Conservation (phyloP, 805 yeast genomes). For the Jamesozyma jinghongensis region DNA sequence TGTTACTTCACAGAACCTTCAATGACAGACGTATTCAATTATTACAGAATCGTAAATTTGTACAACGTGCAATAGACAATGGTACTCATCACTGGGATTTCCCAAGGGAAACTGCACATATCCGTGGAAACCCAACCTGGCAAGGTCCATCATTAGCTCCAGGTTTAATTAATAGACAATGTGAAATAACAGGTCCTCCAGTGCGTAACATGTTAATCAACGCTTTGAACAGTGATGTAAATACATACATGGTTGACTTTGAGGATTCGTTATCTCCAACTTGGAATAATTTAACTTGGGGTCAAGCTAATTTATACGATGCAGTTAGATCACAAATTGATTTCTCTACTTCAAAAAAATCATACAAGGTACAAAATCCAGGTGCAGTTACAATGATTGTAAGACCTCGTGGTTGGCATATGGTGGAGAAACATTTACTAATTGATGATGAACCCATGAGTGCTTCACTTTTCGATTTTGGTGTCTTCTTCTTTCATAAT, state of each 20-base stretch:
- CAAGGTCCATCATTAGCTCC: conserved; percentile 65
- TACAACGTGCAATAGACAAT: conserved; percentile 51
- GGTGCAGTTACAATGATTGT: conserved; percentile 64
- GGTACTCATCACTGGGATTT: conserved; percentile 52
- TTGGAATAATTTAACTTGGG: conserved; percentile 70
- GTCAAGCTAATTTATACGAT: conserved; percentile 71
- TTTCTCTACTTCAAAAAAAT: conserved; percentile 37
- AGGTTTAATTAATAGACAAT: conserved; percentile 65
- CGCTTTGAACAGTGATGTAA: conserved; percentile 69
- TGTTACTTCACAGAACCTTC: conserved; percentile 65
- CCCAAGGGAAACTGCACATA: conserved; percentile 56
- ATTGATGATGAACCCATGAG: conserved; percentile 70
- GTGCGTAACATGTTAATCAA: conserved; percentile 77
- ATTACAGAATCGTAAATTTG: conserved; percentile 50
- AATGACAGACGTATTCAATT: conserved; percentile 50
- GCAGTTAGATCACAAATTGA: conserved; percentile 62
- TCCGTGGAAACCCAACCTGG: conserved; percentile 69
- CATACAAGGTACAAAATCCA: conserved; percentile 39
- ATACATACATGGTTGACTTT: conserved; percentile 80
- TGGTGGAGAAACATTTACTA: conserved; percentile 61
- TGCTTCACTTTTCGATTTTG: conserved; percentile 74
- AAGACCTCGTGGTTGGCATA: conserved; percentile 86
- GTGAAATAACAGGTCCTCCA: conserved; percentile 81
- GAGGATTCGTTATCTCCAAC: conserved; percentile 83
- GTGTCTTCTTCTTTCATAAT: conserved; percentile 67